Conservation (phyloP, 768 basidiomycete genomes). For the Boletus rufocinnamomeus region DNA sequence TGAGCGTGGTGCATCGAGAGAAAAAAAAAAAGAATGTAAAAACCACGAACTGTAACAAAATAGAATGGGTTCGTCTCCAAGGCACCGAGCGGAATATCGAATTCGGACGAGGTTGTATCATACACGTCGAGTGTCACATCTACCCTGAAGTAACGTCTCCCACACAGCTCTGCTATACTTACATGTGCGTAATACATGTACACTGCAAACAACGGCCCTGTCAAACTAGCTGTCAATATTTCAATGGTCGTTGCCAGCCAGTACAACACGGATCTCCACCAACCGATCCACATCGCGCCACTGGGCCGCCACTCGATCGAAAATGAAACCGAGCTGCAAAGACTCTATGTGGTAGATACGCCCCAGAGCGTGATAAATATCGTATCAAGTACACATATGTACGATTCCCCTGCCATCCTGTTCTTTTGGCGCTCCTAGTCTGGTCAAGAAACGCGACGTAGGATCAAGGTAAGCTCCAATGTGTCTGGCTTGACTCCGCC, state of each 20-base stretch:
- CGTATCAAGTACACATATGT: slow-evolving; percentile 25
- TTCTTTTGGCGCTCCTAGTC: slow-evolving; percentile 10
- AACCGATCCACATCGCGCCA: slow-evolving; percentile 10
- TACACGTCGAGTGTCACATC: not conserved
- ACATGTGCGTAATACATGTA: not conserved
- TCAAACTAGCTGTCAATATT: not conserved
- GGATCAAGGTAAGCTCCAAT: not conserved
- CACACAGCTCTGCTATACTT: not conserved
- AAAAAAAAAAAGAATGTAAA: not conserved
- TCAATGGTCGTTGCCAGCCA: not conserved
- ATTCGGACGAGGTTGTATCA: not conserved
- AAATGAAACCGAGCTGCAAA: not conserved
- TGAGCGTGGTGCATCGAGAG: not conserved
- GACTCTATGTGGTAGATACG: slow-evolving; percentile 18
- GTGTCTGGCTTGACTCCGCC: slow-evolving; percentile 3
- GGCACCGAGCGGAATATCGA: not conserved
- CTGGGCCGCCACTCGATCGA: not conserved
- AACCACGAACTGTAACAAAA: not conserved
- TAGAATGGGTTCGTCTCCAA: not conserved
- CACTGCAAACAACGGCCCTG: not conserved
- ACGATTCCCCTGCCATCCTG: slow-evolving; percentile 8
- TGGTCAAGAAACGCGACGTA: slow-evolving; percentile 2
- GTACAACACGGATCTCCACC: slow-evolving; percentile 2
- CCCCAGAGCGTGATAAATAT: slow-evolving; percentile 24
- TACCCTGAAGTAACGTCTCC: slow-evolving; percentile 7